Evolutionary conservation across 2,329 filamentous ascomycete species (phyloP), one percentile per base, ranked within the genome.

Genomic region (Fusarium sp.): DNA sequence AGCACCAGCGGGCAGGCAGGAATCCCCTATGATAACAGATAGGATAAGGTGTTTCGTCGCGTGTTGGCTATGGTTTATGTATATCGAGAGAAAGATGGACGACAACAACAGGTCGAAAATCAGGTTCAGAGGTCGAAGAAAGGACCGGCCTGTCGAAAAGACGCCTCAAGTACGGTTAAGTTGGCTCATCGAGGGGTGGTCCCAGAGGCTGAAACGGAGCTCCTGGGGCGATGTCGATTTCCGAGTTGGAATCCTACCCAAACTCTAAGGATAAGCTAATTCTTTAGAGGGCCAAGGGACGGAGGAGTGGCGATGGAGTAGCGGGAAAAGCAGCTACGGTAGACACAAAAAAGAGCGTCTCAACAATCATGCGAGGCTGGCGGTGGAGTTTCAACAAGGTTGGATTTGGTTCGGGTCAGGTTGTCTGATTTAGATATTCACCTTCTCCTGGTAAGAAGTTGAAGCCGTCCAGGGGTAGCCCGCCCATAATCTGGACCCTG

Each of bases 161-260:
- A 35, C 64, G 52, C 44, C 56, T 70, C 57, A 71, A 49, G 62
- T 65, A 61, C 66, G 63, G 63, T 69, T 65, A 60, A 69, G 48
- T 63, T 63, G 56, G 73, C 44, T 71, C 73, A 75, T 75, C 73
- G 73, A 75, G 66, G 66, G 72, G 55, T 75, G 72, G 55, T 75
- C 57, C 72, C 58, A 75, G 59, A 75, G 61, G 72, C 72, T 75
- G 73, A 75, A 75, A 75, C 73, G 59, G 68, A 71, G 66, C 59
- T 69, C 59, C 55, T 64, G 48, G 69, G 72, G 62, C 51, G 42
- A 60, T 70, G 47, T 59, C 68, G 69, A 68, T 68, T 62, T 74
- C 52, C 56, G 48, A 63, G 47, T 57, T 69, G 72, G 72, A 73
- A 75, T 75, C 73, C 59, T 68, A 56, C 45, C 44, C 41, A 65